Evolutionary conservation across 2,329 filamentous ascomycete species (phyloP), one percentile per base, ranked within the genome.

Genomic region (Colletotrichum cordylinicola): DNA sequence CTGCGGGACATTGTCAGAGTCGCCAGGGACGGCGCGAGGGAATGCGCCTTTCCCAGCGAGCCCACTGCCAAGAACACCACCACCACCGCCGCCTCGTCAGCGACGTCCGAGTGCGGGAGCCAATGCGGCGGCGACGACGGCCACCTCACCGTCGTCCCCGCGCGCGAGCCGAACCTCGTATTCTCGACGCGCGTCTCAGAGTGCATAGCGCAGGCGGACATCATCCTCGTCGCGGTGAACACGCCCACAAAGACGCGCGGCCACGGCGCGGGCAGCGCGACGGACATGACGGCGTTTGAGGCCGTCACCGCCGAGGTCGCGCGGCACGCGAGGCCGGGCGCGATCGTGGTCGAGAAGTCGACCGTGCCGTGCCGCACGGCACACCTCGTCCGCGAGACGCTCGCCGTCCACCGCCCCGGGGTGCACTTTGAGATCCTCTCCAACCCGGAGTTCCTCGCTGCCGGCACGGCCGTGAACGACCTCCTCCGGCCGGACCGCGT

Each of bases 401-500:
- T 92, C 77, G 85, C 88, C 65, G 87, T 88, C 78, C 89, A 91
- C 79, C 90, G 91, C 10, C 93, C 93, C 1, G 90, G 89, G 21
- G 87, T 92, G 8, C 88, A 90, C 77, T 96, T 96, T 80, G 93
- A 96, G 81, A 91, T 96, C 72, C 89, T 96, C 35, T 95, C 93
- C 52, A 96, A 96, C 83, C 94, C 94, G 7, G 94, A 96, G 82
- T 96, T 96, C 81, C 87, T 96, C 62, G 93, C 94, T 29, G 94
- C 94, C 77, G 94, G 94, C 68, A 95, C 93, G 4, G 94, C 94
- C 5, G 90, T 96, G 77, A 86, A 90, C 56, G 93, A 96, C 81
- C 88, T 96, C 10, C 87, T 95, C 56, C 84, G 89, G 75, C 94
- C 94, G 8, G 93, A 95, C 80, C 91, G 94, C 33, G 91, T 96